These are phyloP conservation scores for Patellifolia procumbens DNA, from an alignment of 179 eudicot genomes.

Conservation along the genomic window DNA sequence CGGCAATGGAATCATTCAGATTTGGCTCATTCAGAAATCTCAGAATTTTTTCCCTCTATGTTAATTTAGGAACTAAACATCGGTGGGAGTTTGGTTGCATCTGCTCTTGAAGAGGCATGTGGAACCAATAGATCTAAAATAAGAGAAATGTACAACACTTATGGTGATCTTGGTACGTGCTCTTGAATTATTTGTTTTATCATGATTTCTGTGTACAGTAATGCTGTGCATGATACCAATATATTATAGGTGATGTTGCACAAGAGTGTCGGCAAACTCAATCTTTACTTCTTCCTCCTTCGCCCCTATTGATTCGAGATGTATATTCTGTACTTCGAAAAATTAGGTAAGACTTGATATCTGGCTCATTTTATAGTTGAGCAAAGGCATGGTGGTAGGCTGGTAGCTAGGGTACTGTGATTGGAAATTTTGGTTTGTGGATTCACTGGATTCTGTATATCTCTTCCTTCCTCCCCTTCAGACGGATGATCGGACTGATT, in stretches of 20 bases:
- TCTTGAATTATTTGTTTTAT: conserved; percentile 14
- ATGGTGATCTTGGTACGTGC: conserved; percentile 93
- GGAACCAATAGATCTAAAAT: conserved; percentile 80
- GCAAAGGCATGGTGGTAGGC: conserved; percentile 6
- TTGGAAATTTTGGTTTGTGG: neutral
- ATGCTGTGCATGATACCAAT: neutral
- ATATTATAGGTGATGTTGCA: conserved; percentile 82
- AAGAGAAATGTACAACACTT: conserved; percentile 65
- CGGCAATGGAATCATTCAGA: neutral
- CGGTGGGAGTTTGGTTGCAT: conserved; percentile 76
- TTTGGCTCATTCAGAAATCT: conserved; percentile 2
- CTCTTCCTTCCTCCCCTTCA: neutral
- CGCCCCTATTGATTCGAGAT: conserved; percentile 77
- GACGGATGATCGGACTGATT: neutral
- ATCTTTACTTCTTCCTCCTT: conserved; percentile 76
- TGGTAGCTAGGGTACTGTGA: conserved; percentile 4
- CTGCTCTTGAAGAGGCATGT: conserved; percentile 94
- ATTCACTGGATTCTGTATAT: neutral
- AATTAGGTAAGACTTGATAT: conserved; percentile 64
- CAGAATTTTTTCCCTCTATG: conserved; percentile 6
- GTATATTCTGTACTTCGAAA: conserved; percentile 68
- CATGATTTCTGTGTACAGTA: conserved; percentile 1
- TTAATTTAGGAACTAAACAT: conserved; percentile 75
- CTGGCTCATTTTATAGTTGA: neutral
- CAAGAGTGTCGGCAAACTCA: conserved; percentile 93